These are phyloP conservation scores for Actinomucor elegans DNA, from an alignment of 371 early-diverging fungal genomes.

Conservation along the genomic window DNA sequence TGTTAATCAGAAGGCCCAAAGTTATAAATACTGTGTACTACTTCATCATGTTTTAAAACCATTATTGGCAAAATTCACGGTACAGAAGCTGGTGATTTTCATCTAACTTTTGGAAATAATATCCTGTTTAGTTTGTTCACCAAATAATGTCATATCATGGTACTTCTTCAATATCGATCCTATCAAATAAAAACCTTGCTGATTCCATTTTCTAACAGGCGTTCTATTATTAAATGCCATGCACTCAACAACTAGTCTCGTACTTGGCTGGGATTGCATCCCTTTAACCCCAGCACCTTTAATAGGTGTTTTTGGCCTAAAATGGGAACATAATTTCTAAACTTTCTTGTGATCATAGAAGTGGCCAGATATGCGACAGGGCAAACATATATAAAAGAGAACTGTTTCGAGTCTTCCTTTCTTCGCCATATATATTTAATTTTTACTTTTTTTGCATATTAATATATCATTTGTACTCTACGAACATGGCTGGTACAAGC, in stretches of 20 bases:
- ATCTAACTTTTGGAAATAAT: background rate
- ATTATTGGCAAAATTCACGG: background rate
- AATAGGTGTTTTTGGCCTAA: constrained; percentile 23
- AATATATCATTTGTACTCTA: no score
- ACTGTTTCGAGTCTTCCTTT: background rate
- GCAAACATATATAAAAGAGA: background rate
- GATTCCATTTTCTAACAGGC: no score
- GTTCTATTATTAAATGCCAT: background rate
- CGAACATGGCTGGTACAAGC: constrained; percentile 16
- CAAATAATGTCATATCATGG: background rate
- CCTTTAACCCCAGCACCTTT: constrained; percentile 4
- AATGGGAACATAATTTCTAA: background rate
- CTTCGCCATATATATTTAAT: background rate
- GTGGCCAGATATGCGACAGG: background rate
- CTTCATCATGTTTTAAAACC: background rate
- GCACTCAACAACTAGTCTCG: background rate
- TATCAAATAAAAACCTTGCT: background rate
- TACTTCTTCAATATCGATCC: background rate
- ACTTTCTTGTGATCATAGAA: background rate
- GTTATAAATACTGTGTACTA: background rate
- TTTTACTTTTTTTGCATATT: background rate
- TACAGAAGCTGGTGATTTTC: no score
- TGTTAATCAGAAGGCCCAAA: background rate
- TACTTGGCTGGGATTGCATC: background rate
- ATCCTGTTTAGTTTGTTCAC: background rate